Base-by-base conservation (phyloP, 345 rosid species). In the Mallotus nudiflorus region DNA sequence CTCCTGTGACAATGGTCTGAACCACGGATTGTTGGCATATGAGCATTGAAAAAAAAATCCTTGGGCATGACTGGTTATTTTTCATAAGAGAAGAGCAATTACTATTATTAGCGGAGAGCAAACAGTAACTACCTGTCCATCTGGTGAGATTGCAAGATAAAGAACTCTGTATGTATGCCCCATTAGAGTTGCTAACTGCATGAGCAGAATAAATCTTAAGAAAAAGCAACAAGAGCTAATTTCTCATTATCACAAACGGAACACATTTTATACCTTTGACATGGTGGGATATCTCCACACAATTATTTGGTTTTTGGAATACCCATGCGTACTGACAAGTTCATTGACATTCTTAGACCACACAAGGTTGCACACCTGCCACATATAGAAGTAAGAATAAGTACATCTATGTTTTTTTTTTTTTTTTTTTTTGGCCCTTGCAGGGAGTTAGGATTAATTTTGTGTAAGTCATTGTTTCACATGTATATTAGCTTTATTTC, bases 301-400 rank as follows among this genome's bases (percentile, higher is more conserved):
- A 29, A 91, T 83, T 48, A 96, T 92, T 82, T 96, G 98, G 82
- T 96, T 96, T 80, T 96, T 98, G 57, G 99, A 96, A 83, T 91
- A 96, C 53, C 99, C 99, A 63, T 96, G 99, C 14, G 99, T 92
- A 83, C 99, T 96, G 75, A 96, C 97, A 48, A 96, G 93, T 83
- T 96, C 98, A 65, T 96, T 96, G 46, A 88, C 98, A 75, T 96
- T 96, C 84, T 92, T 96, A 44, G 99, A 92, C 99, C 99, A 96
- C 52, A 80, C 98, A 72, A 96, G 89, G 82, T 92, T 92, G 87
- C 98, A 92, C 42, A 96, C 98, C 99, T 95, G 82, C 57, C 51
- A 70, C 22, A 37, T 16, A 28, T 14, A 33, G 51, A 44, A 48
- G 20, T 3, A 14, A 19, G 68, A 37, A 66, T 72, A 44, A 68